Base-by-base conservation (phyloP, 306 rosid species). In the Castanea mollissima region DNA sequence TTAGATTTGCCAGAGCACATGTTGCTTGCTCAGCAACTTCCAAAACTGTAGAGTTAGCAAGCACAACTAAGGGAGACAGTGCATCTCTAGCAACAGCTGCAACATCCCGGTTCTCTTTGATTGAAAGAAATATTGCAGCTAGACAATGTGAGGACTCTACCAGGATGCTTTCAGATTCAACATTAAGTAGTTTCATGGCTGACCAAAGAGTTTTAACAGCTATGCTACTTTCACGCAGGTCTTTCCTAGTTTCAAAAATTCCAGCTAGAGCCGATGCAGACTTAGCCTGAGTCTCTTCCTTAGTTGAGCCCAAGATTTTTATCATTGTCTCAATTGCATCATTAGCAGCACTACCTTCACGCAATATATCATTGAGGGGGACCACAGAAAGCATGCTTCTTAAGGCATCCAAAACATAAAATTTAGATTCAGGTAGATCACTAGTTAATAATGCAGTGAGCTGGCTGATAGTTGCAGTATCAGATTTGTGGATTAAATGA, bases 401-500 rank as follows among this genome's bases (percentile, higher is more conserved):
- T 74, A 94, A 85, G 87, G 99, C 97, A 90, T 94, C 97, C 89
- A 94, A 85, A 69, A 92, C 88, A 80, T 90, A 90, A 18, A 88
- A 85, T 84, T 92, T 94, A 71, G 99, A 92, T 81, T 94, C 99
- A 71, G 99, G 99, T 69, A 88, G 91, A 82, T 94, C 97, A 86
- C 97, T 92, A 75, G 97, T 92, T 73, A 94, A 86, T 79, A 92
- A 90, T 6, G 99, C 97, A 80, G 99, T 92, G 68, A 94, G 97
- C 85, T 94, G 99, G 82, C 99, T 91, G 76, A 94, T 94, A 54
- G 99, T 91, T 7, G 99, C 88, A 18, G 99, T 94, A 80, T 94
- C 99, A 73, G 99, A 94, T 88, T 92, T 94, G 81, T 92, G 99
- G 83, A 94, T 94, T 77, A 94, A 88, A 81, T 94, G 97, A 84